Evolutionary conservation across 768 basidiomycete species (phyloP).

Genomic region (Neoboletus magnificus): DNA sequence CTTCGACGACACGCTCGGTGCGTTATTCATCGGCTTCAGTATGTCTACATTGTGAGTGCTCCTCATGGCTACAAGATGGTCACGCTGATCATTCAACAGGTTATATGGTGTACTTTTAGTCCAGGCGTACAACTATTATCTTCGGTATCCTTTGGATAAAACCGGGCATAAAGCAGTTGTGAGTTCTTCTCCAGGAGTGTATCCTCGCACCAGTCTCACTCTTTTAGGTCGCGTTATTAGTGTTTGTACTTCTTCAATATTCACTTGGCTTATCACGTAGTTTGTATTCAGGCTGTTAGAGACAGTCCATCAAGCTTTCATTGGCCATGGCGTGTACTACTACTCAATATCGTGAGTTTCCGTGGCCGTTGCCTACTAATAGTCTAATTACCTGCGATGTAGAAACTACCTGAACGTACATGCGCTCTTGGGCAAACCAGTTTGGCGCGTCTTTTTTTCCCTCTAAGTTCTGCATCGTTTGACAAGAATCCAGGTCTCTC

Average conservation of each 20-base stretch:
- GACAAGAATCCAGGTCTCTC: constrained; percentile 41
- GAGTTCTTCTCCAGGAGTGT: constrained; percentile 24
- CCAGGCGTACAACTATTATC: constrained; percentile 55
- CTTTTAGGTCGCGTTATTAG: constrained; percentile 30
- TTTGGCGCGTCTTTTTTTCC: constrained; percentile 38
- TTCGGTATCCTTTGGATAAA: constrained; percentile 53
- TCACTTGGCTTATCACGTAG: background rate
- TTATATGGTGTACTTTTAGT: constrained; percentile 53
- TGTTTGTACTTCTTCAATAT: constrained; percentile 24
- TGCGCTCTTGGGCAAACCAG: constrained; percentile 37
- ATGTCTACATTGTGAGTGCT: constrained; percentile 37
- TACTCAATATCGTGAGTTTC: constrained; percentile 51
- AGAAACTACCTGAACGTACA: constrained; percentile 41
- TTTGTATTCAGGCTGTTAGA: constrained; percentile 42
- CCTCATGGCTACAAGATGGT: background rate
- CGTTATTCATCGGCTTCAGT: constrained; percentile 56
- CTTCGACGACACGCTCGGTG: constrained; percentile 54
- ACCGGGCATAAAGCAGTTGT: constrained; percentile 49
- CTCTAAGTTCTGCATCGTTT: constrained; percentile 1
- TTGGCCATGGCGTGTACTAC: constrained; percentile 51
- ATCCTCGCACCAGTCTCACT: background rate
- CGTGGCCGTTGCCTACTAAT: background rate
- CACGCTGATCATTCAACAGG: constrained; percentile 32
- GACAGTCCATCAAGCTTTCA: constrained; percentile 46
- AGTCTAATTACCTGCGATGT: constrained; percentile 4